Evolutionary conservation across 768 basidiomycete species (phyloP), one percentile per base, ranked within the genome.

Genomic region (Jaapia argillacea): DNA sequence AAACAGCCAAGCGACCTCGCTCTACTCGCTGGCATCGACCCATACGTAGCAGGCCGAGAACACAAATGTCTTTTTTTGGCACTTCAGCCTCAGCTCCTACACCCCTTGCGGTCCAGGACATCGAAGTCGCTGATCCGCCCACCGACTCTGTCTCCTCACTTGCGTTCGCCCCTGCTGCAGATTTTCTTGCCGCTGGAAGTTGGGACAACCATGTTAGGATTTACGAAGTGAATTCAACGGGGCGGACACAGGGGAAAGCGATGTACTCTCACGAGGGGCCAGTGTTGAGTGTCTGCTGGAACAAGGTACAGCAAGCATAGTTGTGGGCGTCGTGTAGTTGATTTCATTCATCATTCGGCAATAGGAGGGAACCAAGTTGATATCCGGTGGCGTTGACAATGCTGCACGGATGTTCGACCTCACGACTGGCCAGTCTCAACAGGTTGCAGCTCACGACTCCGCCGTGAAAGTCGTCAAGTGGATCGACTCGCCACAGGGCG

Each of bases 341-440:
- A 26, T 42, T 13, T 6, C 36, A 16, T 16, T 33, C 36, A 26
- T 37, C 24, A 13, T 5, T 5, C 7, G 36, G 26, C 10, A n/a
- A 16, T 36, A 50, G 50, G 51, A 65, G 49, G 70, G 70, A 2
- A 58, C 59, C 22, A 65, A 68, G 45, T 45, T 69, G 24, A 57
- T 70, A 48, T 70, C 69, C 7, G 67, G 61, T 4, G 69, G 70
- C 18, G 67, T 64, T 13, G 72, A 74, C 56, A 70, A 72, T 49
- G 62, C 66, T 1, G 71, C 57, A 4, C 58, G 65, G 41, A 59
- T 64, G 56, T 68, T 63, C 45, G 71, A 73, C 48, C 40, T 72
- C 2, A 43, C 53, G 6, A 64, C 69, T 0, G 65, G 65, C 4
- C 59, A 60, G 45, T 45, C 58, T 2, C 46, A 44, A 14, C 66